phyloP scores from a whole-genome alignment of 2,329 filamentous ascomycete genomes.

The Colletotrichum acutatum region DNA sequence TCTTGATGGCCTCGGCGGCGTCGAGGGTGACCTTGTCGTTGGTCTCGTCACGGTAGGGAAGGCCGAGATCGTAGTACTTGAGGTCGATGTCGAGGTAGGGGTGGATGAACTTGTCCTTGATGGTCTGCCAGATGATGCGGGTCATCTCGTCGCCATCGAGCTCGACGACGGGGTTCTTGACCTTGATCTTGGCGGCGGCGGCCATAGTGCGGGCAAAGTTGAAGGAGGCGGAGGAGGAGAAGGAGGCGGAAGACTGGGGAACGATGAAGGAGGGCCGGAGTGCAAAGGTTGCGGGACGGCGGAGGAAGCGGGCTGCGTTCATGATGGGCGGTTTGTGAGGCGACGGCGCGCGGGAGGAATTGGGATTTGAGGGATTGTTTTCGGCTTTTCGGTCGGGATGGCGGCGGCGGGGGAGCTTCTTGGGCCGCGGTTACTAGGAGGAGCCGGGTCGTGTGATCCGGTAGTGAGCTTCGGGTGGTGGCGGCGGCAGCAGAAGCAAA shows the following conservation, averaged over 20 bases:
- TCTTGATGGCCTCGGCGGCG: constrained; percentile 97
- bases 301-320: constrained; percentile 36
- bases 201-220: constrained; percentile 61
- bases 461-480: constrained; percentile 22
- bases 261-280: constrained; percentile 31
- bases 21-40: constrained; percentile 96
- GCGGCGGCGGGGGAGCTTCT: background rate
- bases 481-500: constrained; percentile 16
- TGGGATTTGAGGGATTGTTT: background rate
- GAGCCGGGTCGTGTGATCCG: constrained; percentile 21
- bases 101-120: constrained; percentile 99
- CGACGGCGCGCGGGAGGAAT: background rate
- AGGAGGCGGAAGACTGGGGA: constrained; percentile 9
- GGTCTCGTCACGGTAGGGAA: constrained; percentile 95
- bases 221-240: constrained; percentile 34
- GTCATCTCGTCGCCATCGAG: constrained; percentile 98
- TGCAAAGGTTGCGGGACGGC: constrained; percentile 22
- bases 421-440: constrained; percentile 21
- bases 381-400: constrained; percentile 32
- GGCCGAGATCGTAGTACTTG: constrained; percentile 96
- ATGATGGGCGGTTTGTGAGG: constrained; percentile 16
- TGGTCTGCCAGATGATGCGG: constrained; percentile 97
- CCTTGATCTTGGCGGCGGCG: constrained; percentile 85
- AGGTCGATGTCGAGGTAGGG: constrained; percentile 97
- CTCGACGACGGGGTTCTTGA: constrained; percentile 99